Evolutionary conservation across 306 rosid genomes (phyloP), one percentile per base, ranked within the genome.

Genomic region (Canavalia gladiata): DNA sequence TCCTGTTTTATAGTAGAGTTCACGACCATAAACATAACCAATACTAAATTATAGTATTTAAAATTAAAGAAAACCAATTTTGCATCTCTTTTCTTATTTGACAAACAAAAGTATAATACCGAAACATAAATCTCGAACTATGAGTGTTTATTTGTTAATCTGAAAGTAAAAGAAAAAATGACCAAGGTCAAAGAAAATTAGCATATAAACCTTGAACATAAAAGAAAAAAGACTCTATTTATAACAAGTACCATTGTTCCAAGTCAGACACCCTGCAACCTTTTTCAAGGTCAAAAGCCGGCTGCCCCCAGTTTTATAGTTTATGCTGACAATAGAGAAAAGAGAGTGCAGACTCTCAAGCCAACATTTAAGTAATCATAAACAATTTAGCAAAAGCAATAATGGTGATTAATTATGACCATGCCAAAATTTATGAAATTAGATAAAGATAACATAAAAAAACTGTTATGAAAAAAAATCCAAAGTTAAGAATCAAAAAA

Each of bases 321-420:
- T 70, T 71, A 45, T n/a, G 41, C 39, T 54, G 50, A 28, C 41
- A 66, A 67, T 6, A n/a, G 29, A 60, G 68, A 78, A 39, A 81
- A 52, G 78, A 71, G 55, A 25, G 35, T 54, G 31, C 58, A 76
- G 46, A 64, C 39, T 78, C 63, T 54, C 52, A 72, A 72, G 81
- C 52, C 37, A 67, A 29, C 8, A 49, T 39, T 43, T 42, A 67
- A 49, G 46, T 50, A 55, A 51, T 47, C 68, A 7, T 45, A 55
- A 60, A 47, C 51, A 54, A 73, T n/a, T 51, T 47, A 66, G 18
- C 31, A 50, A 34, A 29, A 52, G 70, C 28, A 60, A 68, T 8
- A 42, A 75, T 8, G 28, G n/a, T 33, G 82, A 43, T 41, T 52
- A 68, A 52, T 47, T 58, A 33, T 60, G 73, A 74, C 31, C 72